These are phyloP conservation scores for Cairneyella variabilis DNA, from an alignment of 495 filamentous ascomycete species.

Conservation along the genomic window DNA sequence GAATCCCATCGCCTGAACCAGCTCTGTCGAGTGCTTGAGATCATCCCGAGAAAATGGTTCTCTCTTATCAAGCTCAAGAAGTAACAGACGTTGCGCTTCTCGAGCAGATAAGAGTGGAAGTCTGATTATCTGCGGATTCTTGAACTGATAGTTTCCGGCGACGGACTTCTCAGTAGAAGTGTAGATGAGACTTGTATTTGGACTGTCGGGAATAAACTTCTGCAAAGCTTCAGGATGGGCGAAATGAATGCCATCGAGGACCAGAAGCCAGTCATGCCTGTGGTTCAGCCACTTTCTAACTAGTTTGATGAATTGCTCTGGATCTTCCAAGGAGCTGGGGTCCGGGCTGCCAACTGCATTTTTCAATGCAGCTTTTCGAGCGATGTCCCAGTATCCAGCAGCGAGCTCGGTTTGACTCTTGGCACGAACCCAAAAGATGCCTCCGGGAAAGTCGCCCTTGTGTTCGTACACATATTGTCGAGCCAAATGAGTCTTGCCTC, in stretches of 20 bases:
- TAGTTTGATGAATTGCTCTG: slow-evolving; percentile 50
- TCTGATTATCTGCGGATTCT: slow-evolving; percentile 70
- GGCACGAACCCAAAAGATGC: slow-evolving; percentile 77
- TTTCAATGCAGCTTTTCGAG: slow-evolving; percentile 56
- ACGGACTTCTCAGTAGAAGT: slow-evolving; percentile 68
- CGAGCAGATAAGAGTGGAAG: slow-evolving; percentile 51
- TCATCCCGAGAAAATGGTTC: slow-evolving; percentile 58
- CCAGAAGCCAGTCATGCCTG: slow-evolving; percentile 68
- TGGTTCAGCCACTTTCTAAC: slow-evolving; percentile 69
- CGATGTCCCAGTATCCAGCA: slow-evolving; percentile 73
- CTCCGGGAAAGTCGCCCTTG: slow-evolving; percentile 62
- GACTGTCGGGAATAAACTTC: slow-evolving; percentile 66
- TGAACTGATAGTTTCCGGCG: slow-evolving; percentile 62
- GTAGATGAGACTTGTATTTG: slow-evolving; percentile 69
- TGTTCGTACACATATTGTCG: slow-evolving; percentile 74
- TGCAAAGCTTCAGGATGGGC: slow-evolving; percentile 55
- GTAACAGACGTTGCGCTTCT: slow-evolving; percentile 44
- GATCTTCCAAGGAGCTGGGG: slow-evolving; percentile 35
- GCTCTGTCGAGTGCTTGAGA: slow-evolving; percentile 53
- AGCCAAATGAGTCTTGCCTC: slow-evolving; percentile 79
- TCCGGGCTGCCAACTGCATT: slow-evolving; percentile 32
- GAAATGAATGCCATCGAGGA: slow-evolving; percentile 73
- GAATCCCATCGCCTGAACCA: slow-evolving; percentile 67
- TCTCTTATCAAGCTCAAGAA: slow-evolving; percentile 50
- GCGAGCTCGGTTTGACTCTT: slow-evolving; percentile 59